A percentile compares a stretch with the other conserved stretches of the same genome.
Conservation (phyloP, 257 asterid genomes). For the Ligustrum vulgare region DNA sequence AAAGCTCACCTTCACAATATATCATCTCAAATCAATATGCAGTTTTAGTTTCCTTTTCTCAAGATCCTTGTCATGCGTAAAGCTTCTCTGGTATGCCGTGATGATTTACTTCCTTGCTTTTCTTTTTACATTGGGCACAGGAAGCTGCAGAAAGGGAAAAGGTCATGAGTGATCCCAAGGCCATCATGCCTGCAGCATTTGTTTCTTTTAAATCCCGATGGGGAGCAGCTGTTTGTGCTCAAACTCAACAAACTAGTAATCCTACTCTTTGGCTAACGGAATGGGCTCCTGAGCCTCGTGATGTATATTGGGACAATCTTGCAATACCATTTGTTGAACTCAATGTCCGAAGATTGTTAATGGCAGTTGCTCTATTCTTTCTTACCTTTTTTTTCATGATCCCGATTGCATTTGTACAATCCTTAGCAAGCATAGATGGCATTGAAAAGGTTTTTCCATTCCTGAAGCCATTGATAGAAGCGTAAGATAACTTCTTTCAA, state of each 20-base stretch:
- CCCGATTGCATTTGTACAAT: slow-evolving; percentile 85
- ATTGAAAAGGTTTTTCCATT: slow-evolving; percentile 66
- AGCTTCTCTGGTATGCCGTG: not conserved
- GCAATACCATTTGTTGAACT: slow-evolving; percentile 71
- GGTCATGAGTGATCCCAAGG: slow-evolving; percentile 58
- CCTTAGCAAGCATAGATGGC: slow-evolving; percentile 80
- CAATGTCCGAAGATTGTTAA: slow-evolving; percentile 47
- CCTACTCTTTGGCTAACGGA: slow-evolving; percentile 80
- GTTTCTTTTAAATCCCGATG: slow-evolving; percentile 84
- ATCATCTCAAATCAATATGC: slow-evolving; percentile 2
- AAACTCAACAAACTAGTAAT: slow-evolving; percentile 75
- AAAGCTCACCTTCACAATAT: not conserved
- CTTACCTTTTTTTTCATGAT: slow-evolving; percentile 88
- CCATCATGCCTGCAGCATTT: slow-evolving; percentile 87
- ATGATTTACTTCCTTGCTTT: slow-evolving; percentile 1
- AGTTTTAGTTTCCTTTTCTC: not conserved
- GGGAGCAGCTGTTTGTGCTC: slow-evolving; percentile 96
- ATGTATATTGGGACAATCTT: slow-evolving; percentile 83
- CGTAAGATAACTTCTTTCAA: slow-evolving; percentile 43
- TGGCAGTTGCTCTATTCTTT: slow-evolving; percentile 58
- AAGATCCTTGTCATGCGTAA: not conserved
- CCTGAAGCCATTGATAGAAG: slow-evolving; percentile 54
- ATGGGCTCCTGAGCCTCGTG: slow-evolving; percentile 97
- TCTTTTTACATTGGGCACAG: slow-evolving; percentile 33
- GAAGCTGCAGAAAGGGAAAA: slow-evolving; percentile 72